Conservation (phyloP, 2,329 filamentous ascomycete species). For the Cytospora piceicola region DNA sequence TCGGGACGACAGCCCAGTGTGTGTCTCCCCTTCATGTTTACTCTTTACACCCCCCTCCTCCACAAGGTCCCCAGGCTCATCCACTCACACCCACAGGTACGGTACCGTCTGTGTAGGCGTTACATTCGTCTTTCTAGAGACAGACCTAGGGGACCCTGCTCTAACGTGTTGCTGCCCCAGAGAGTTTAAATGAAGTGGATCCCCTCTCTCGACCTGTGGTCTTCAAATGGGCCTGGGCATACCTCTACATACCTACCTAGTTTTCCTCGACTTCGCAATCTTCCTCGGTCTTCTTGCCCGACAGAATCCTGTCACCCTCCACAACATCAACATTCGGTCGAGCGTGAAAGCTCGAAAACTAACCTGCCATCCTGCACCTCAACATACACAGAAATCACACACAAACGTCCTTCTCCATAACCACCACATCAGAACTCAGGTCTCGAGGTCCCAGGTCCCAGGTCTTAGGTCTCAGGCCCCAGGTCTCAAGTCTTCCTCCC, state of each 20-base stretch:
- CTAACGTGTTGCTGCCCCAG: constrained; percentile 12
- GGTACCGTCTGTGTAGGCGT: constrained; percentile 12
- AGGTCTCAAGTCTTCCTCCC: no score
- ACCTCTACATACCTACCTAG: not conserved
- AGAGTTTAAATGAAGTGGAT: constrained; percentile 19
- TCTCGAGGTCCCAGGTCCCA: no score
- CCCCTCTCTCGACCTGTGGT: constrained; percentile 1
- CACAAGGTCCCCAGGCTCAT: not conserved
- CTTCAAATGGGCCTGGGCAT: not conserved
- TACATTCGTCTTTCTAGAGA: not conserved
- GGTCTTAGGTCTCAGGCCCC: no score
- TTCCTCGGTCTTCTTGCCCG: not conserved
- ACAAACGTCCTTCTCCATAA: not conserved
- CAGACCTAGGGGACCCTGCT: constrained; percentile 4
- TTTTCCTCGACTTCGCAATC: not conserved
- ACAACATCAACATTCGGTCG: not conserved
- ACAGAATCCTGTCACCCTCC: no score
- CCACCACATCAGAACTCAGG: no score
- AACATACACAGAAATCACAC: not conserved
- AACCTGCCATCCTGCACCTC: not conserved
- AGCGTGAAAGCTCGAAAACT: not conserved
- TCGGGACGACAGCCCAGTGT: not conserved
- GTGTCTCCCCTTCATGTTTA: constrained; percentile 1
- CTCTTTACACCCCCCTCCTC: constrained; percentile 6
- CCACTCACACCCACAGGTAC: constrained; percentile 19